Conservation (phyloP, 1,284 basidiomycete species). For the Leccinum huronense region DNA sequence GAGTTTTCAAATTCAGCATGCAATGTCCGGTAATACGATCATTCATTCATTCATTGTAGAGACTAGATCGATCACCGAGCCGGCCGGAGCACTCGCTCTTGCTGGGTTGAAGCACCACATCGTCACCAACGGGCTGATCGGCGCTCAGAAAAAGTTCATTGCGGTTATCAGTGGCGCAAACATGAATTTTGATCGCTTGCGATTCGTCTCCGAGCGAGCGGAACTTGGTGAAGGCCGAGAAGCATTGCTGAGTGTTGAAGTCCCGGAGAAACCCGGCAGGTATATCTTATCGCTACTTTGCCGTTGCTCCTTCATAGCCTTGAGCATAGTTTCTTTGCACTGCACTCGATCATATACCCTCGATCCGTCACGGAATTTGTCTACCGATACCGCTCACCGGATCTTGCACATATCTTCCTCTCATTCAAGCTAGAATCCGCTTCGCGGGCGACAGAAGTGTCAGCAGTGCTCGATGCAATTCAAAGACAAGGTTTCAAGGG, state of each 20-base stretch:
- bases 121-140: constrained; percentile 74
- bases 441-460: constrained; percentile 66
- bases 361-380: constrained; percentile 96
- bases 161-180: constrained; percentile 95
- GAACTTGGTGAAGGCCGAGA: constrained; percentile 96
- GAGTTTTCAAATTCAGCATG: constrained; percentile 18
- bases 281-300: constrained; percentile 34
- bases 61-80: constrained; percentile 93
- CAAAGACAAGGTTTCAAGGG: constrained; percentile 74
- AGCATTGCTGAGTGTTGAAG: constrained; percentile 88
- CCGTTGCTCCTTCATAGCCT: constrained; percentile 12
- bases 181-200: constrained; percentile 96
- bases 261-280: constrained; percentile 92
- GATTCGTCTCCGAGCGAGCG: constrained; percentile 97
- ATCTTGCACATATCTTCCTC: constrained; percentile 82
- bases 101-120: constrained; percentile 94
- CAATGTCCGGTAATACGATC: constrained; percentile 5
- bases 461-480: constrained; percentile 62
- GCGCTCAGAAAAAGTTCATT: constrained; percentile 85
- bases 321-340: constrained; percentile 74
- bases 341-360: constrained; percentile 88
- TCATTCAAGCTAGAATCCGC: constrained; percentile 83
- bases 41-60: constrained; percentile 48
- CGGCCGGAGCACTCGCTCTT: constrained; percentile 92
- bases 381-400: constrained; percentile 79